These are phyloP conservation scores for Rhodotorula kratochvilovae DNA, from an alignment of 768 basidiomycete genomes.

Conservation along the genomic window DNA sequence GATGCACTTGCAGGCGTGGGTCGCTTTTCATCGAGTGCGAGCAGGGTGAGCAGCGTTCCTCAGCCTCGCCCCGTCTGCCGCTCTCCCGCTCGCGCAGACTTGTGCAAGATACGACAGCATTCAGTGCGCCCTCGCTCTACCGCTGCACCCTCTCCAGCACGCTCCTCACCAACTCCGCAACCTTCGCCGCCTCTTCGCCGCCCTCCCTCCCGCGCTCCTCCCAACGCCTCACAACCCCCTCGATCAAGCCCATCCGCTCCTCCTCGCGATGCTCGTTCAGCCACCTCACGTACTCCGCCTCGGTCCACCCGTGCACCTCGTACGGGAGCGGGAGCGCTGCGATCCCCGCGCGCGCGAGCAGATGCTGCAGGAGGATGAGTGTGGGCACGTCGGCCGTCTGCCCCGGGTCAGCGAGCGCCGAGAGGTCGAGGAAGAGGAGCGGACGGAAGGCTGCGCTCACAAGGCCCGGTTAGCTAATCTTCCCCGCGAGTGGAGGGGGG, in stretches of 20 bases:
- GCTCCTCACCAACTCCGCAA: constrained; percentile 1
- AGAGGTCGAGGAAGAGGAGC: constrained; percentile 80
- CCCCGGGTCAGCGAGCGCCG: constrained; percentile 60
- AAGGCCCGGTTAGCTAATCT: background rate
- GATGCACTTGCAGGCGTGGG: no score
- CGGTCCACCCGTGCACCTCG: constrained; percentile 84
- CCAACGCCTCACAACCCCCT: constrained; percentile 59
- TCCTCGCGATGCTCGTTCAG: constrained; percentile 79
- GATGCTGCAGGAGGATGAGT: constrained; percentile 76
- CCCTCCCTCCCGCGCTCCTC: background rate
- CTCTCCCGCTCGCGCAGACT: no score
- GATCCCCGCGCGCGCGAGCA: constrained; percentile 77
- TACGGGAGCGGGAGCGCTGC: constrained; percentile 61
- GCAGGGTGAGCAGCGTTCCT: no score
- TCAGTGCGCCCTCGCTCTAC: background rate
- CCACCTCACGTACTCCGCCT: constrained; percentile 94
- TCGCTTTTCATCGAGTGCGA: no score
- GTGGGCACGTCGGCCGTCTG: constrained; percentile 69
- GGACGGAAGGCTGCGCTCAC: constrained; percentile 55
- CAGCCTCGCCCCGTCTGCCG: no score
- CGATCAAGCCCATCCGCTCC: constrained; percentile 75
- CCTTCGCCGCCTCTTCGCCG: background rate
- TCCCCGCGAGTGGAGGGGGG: background rate
- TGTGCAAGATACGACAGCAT: no score
- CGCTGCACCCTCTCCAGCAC: background rate